Evolutionary conservation across 2,329 filamentous ascomycete genomes (phyloP), one percentile per base, ranked within the genome.

Genomic region (Tolypocladium endophyticum): DNA sequence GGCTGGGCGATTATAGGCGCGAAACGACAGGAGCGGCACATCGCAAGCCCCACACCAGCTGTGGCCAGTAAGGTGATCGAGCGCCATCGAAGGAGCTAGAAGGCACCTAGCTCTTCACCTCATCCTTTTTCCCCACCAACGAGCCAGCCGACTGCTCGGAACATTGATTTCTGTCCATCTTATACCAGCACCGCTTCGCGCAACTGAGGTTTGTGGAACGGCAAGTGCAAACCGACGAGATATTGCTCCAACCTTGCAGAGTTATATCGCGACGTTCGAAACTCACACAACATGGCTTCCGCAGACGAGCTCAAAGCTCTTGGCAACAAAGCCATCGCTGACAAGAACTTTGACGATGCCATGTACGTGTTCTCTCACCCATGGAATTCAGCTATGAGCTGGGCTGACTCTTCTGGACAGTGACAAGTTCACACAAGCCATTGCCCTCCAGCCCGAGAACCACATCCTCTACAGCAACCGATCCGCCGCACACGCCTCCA

Each of bases 391-490:
- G 59, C 47, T 54, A 41, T 39, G 56, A 23, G 6, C 53, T 39
- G n/a, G 18, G 20, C 58, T 58, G 25, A 53, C 38, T 25, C 33
- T 18, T 38, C 43, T 33, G 23, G 30, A 52, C 67, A 97, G 93
- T 74, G 88, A 92, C 67, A 94, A 97, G 72, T 99, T 99, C 77
- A 89, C 92, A 60, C 84, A 96, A 76, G 94, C 94, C 58, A 97
- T 99, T 71, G 88, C 86, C 60, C 77, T 96, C 70, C 90, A 97
- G 64, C 88, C 92, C 56, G 78, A 81, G 63, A 99, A 99, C 76
- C 94, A 99, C 76, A 93, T 99, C 66, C 88, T 99, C 60, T 99
- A 93, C 83, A 97, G 92, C 71, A 99, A 99, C 79, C 87, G 94
- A 67, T 97, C 94, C 36, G 94, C 85, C 60, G 86, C 85, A 54